Conservation (phyloP, 208 protist genomes). For the Angomonas deanei region DNA sequence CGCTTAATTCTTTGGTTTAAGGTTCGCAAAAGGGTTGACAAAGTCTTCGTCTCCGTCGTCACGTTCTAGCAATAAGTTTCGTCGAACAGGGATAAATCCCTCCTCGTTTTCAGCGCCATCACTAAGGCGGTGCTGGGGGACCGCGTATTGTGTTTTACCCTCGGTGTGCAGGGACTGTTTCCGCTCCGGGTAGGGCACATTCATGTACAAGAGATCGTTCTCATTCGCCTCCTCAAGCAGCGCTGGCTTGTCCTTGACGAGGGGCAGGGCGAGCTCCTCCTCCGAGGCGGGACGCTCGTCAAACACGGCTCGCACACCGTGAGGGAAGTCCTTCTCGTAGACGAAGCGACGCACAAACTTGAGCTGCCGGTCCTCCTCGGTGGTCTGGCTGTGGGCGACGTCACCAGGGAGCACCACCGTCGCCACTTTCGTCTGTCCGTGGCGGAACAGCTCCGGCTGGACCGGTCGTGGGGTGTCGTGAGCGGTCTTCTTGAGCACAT, state of each 20-base stretch:
- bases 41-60: not conserved
- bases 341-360: slow-evolving; percentile 73
- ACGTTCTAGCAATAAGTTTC: not conserved
- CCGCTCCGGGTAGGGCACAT: slow-evolving; percentile 56
- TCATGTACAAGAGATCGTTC: slow-evolving; percentile 73
- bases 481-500: slow-evolving; percentile 54
- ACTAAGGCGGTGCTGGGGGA: slow-evolving; percentile 62
- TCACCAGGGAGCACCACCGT: slow-evolving; percentile 83
- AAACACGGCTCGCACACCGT: slow-evolving; percentile 80
- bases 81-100: slow-evolving; percentile 44
- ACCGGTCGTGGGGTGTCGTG: slow-evolving; percentile 28
- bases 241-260: slow-evolving; percentile 47
- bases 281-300: slow-evolving; percentile 59
- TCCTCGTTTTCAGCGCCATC: slow-evolving; percentile 67
- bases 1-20: too few relatives aligned
- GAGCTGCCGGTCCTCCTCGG: slow-evolving; percentile 46
- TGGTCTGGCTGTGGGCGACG: slow-evolving; percentile 58
- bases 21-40: not conserved
- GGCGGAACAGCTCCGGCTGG: slow-evolving; percentile 62
- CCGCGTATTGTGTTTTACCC: slow-evolving; percentile 46
- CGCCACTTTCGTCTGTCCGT: slow-evolving; percentile 63
- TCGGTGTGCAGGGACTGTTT: slow-evolving; percentile 5
- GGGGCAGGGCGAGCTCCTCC: slow-evolving; percentile 28
- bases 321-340: slow-evolving; percentile 84
- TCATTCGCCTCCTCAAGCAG: slow-evolving; percentile 80